Evolutionary conservation across 2,329 filamentous ascomycete species (phyloP), one percentile per base, ranked within the genome.

Genomic region (Fusarium anthophilum): DNA sequence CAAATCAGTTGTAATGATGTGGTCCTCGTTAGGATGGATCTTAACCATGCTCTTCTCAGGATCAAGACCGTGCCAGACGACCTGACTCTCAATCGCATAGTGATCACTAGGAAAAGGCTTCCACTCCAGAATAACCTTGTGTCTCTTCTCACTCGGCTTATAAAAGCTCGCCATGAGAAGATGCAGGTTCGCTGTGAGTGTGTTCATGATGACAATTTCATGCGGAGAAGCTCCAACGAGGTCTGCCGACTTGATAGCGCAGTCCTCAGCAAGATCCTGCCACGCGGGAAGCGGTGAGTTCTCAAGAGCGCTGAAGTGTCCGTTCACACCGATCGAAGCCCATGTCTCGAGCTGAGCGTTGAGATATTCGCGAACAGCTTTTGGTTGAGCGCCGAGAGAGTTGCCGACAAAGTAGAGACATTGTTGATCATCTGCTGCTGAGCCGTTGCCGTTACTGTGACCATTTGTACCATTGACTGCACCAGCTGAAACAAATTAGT

Each of bases 171-270:
- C 91, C 91, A 97, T 91, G 78, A 96, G 85, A 22, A 97, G 82
- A 81, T 97, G 94, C 68, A 97, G 81, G 81, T 97, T 97, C 28
- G 88, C 90, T 5, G 94, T 97, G 78, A 98, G 83, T 1, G 93
- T 95, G 80, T 95, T 94, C 95, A 98, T 98, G 56, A 95, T 89
- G 59, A 94, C 94, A 22, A 97, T 91, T 83, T 98, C 94, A 60
- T 87, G 87, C 3, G 91, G 83, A 6, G 88, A 84, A 0, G 94
- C 93, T 24, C 95, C 95, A 17, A 98, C 91, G 24, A 98, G 85
- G 37, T 89, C 90, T 5, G 92, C 90, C 79, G 92, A 93, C 77
- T 92, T 87, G 57, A 86, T 86, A 35, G 93, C 90, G 38, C 93
- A 92, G 64, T 91, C 90, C 70, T 93, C 93, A 44, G 95, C 93